Base-by-base conservation (phyloP, 2,329 filamentous ascomycete genomes). In the Venturia pyrina region DNA sequence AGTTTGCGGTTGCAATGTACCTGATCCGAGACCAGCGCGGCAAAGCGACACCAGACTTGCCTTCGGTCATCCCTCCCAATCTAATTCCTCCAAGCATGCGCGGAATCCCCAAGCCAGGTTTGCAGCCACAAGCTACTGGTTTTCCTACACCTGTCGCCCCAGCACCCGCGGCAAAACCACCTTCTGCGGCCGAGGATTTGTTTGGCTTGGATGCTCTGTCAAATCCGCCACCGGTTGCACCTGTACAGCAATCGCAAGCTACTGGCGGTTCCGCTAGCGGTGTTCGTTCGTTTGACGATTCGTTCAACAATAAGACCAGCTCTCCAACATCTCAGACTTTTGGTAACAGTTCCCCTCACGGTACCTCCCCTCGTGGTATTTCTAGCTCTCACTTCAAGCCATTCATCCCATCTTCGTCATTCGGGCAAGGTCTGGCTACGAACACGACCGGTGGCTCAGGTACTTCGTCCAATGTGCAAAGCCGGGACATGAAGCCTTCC, bases 1-100 rank as follows among this genome's bases (percentile, higher is more conserved):
- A 96, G 71, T 99, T 99, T 74, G 92, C 95, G 0, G 92, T 99
- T 60, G 93, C 95, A 64, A 97, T 99, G 93, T 96, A 96, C 74
- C 82, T 99, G 63, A 97, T 99, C 71, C 86, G 93, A 68, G 90
- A 96, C 75, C 93, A 97, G 75, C 85, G 93, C 65, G 89, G 84
- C 69, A 89, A 87, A 68, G 86, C 86, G 66, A 86, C 88, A 66
- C 81, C 82, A 21, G 80, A 85, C 37, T 77, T 98, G 41, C 95
- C 95, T 1, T 81, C 88, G 28, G 83, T 85, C n/a, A 79, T 99
- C 53, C 93, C 93, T 11, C 81, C 87, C 0, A 93, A 89, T 70
- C 80, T 98, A 48, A 84, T 98, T 40, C 95, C 95, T 15, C 95
- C 93, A 3, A 91, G 87, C 73, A 86, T 97, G 84, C 89, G 95